Evolutionary conservation across 345 rosid genomes (phyloP).

Genomic region (Excoecaria cochinchinensis): DNA sequence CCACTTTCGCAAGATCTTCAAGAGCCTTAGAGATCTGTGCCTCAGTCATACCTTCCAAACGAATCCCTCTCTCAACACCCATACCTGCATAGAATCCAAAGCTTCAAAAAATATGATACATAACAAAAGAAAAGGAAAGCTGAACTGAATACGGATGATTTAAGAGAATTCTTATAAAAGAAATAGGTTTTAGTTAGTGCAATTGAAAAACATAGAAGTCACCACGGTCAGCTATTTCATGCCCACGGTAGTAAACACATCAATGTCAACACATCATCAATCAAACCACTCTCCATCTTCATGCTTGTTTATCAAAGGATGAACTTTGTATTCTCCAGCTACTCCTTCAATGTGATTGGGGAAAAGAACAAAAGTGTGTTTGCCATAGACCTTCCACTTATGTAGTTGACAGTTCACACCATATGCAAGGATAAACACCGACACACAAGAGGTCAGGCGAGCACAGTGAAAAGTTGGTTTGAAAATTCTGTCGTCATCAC

Average conservation of each 20-base stretch:
- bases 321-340: not conserved
- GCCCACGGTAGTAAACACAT: too few relatives aligned
- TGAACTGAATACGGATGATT: not conserved
- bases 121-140: not conserved
- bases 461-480: not conserved
- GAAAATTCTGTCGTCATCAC: not conserved
- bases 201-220: too few relatives aligned
- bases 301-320: not conserved
- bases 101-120: not conserved
- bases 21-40: constrained; percentile 60
- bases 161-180: not conserved
- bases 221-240: too few relatives aligned
- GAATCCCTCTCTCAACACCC: constrained; percentile 68
- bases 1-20: constrained; percentile 57
- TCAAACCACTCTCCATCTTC: not conserved
- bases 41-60: constrained; percentile 57
- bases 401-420: not conserved
- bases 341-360: not conserved
- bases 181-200: not conserved
- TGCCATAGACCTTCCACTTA: too few relatives aligned
- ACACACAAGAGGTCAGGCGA: not conserved
- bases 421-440: not conserved
- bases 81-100: constrained; percentile 40
- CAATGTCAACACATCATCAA: not conserved
- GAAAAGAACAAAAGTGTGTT: not conserved